A percentile compares a stretch with the other conserved stretches of the same genome.
These are phyloP conservation scores for Fusarium begoniae DNA, from an alignment of 2,329 filamentous ascomycete genomes.

Conservation along the genomic window DNA sequence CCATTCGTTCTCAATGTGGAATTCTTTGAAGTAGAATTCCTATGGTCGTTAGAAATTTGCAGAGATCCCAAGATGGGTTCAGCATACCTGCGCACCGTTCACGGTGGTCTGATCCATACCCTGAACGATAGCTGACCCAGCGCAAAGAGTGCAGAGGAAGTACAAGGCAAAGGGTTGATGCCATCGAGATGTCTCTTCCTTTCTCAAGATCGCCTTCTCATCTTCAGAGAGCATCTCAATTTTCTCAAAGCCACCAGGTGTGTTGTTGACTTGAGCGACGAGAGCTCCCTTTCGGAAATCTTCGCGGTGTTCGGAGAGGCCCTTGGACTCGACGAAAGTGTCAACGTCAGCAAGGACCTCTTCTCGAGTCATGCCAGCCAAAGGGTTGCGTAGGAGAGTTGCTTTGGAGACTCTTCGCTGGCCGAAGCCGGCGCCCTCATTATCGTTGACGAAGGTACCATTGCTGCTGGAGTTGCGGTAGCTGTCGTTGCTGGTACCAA, in stretches of 20 bases:
- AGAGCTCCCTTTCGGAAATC: conserved; percentile 63
- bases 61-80: rapidly evolving
- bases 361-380: conserved; percentile 42
- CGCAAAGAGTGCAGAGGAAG: conserved; percentile 49
- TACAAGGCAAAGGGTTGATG: conserved; percentile 47
- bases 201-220: conserved; percentile 43
- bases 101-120: conserved; percentile 74
- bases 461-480: conserved; percentile 35
- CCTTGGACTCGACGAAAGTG: conserved; percentile 48
- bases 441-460: conserved; percentile 31
- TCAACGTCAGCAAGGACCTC: conserved; percentile 49
- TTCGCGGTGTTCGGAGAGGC: conserved; percentile 47
- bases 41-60: neutral
- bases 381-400: conserved; percentile 45
- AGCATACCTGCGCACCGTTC: conserved; percentile 66
- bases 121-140: conserved; percentile 65
- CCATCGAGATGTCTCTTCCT: conserved; percentile 46
- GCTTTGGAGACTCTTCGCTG: conserved; percentile 36
- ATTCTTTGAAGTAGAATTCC: conserved; percentile 49
- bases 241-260: conserved; percentile 41
- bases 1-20: conserved; percentile 50
- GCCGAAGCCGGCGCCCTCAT: neutral
- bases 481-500: neutral
- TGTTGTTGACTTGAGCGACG: conserved; percentile 57
- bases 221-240: conserved; percentile 41